Base-by-base conservation (phyloP, 306 rosid species). In the Rubus parviflorus region DNA sequence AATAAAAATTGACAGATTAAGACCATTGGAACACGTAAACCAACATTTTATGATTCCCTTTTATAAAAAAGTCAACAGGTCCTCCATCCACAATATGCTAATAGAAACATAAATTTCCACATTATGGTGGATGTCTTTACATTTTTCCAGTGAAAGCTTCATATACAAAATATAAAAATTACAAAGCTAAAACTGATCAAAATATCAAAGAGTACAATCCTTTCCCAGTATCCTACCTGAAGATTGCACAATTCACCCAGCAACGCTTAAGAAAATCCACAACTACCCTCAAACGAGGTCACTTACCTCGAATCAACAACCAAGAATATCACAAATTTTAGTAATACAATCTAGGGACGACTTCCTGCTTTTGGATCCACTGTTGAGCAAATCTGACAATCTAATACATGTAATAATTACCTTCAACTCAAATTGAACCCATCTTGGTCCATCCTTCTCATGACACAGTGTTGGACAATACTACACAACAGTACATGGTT, bases 211-310 rank as follows among this genome's bases (percentile, higher is more conserved):
- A 79, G 84, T 48, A 76, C 60, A 63, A 78, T 70, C 87, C 82
- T 48, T 82, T 78, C 76, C 76, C 61, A 77, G 60, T 25, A 25
- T 41, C 70, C 80, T 79, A 78, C 73, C 78, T 66, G 66, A 43
- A 52, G 65, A 67, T 51, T 43, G 74, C 71, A 52, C 72, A 41
- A 75, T 22, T 83, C 58, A 51, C 75, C 78, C 68, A 68, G 74
- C 22, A 68, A 56, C 63, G 82, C 78, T 83, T 35, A 40, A 56
- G 74, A 82, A 67, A 61, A 78, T 61, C 78, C 61, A 79, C 70
- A 9, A 86, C 75, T 74, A 82, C 73, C 84, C 76, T 81, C 90
- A 73, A 73, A 68, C n/a, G 81, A 2, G 86, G 78, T 79, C 46
- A 65, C 82, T 80, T 83, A 79, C 81, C 89, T 72, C 80, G 54